Evolutionary conservation across 2,329 filamentous ascomycete genomes (phyloP), one percentile per base, ranked within the genome.

Genomic region (Diaporthe ampelina): DNA sequence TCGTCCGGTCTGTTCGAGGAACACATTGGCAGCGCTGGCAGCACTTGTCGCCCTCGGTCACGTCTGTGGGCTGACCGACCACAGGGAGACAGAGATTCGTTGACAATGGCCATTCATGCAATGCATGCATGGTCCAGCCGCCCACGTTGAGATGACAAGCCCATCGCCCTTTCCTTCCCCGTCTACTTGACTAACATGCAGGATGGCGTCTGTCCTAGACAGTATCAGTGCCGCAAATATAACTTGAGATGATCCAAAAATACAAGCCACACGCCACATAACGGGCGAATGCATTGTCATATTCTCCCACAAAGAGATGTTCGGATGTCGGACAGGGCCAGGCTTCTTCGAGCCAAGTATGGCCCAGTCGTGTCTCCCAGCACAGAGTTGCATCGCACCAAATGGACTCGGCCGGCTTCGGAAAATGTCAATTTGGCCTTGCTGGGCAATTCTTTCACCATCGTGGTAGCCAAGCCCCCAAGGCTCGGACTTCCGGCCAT

Each of bases 181-280:
- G n/a, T 52, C 48, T 52, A 9, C 32, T 37, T 17, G 26, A 29
- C 24, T 40, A 40, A 29, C 17, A 45, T 29, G 59, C 59, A 32
- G 40, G 26, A 68, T 11, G 63, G 63, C 63, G 63, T 68, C 9
- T 68, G 63, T 68, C n/a, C 45, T 40, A 68, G 63, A 68, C 63
- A 54, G 19, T 37, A 24, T 21, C 63, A 24, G 63, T 68, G 48
- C 32, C 32, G 52, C 63, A 68, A 68, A 54, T 54, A 68, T 68
- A 63, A 63, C 63, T 68, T 68, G 32, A 54, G 63, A 68, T 40
- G 63, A 54, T 54, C 63, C 63, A 68, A 68, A 68, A 68, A 68
- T 68, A 68, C 48, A 68, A 68, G 63, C 63, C 63, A 54, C 63
- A 68, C 52, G 63, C 63, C 63, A 54, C 48, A 21, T 26, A 68